Conservation (phyloP, 306 rosid genomes). For the Echinosophora koreensis region DNA sequence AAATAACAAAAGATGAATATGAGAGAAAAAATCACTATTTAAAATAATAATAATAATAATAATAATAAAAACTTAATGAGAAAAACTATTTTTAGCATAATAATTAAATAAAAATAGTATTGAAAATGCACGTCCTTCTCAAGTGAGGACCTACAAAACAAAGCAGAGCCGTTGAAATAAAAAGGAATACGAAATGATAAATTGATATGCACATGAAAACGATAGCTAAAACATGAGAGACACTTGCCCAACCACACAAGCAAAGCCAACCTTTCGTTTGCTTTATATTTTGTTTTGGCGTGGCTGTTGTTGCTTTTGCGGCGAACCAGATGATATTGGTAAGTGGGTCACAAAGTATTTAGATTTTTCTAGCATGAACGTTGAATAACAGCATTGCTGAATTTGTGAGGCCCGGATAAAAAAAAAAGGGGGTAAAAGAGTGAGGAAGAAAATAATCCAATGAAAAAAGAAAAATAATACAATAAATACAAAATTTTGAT, state of each 20-base stretch:
- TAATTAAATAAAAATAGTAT: no score
- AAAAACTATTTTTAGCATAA: no score
- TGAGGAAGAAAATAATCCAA: background rate
- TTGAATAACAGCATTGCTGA: background rate
- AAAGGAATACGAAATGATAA: background rate
- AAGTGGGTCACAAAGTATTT: background rate
- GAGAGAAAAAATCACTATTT: no score
- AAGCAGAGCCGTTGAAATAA: background rate
- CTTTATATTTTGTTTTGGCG: background rate
- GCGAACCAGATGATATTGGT: background rate
- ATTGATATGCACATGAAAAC: slow-evolving; percentile 25
- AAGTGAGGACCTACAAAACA: background rate
- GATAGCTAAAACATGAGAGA: background rate
- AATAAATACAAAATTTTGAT: background rate
- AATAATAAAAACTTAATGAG: no score
- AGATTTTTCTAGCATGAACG: slow-evolving; percentile 1
- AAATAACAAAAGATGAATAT: no score
- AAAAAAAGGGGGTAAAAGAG: background rate
- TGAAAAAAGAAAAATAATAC: background rate
- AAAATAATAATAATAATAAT: no score
- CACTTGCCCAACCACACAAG: slow-evolving; percentile 44
- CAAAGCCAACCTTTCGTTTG: slow-evolving; percentile 38
- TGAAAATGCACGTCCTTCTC: slow-evolving; percentile 24
- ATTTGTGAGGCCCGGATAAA: background rate
- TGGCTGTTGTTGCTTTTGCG: slow-evolving; percentile 20